phyloP scores from a whole-genome alignment of 2,329 filamentous ascomycete genomes.

The Epichloe bromicola region DNA sequence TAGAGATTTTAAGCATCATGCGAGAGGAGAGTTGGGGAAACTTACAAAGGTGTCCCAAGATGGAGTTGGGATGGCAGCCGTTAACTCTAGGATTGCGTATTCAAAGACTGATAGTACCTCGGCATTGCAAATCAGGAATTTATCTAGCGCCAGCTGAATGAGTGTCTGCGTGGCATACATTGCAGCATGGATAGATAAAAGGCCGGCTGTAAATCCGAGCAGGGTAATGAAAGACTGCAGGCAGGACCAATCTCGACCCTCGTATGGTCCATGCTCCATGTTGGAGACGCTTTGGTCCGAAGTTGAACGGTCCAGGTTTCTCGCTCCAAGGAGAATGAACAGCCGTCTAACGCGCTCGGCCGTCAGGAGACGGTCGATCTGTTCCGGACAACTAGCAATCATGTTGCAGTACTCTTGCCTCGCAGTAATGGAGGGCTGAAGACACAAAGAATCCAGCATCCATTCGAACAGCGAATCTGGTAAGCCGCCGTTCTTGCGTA shows the following conservation, averaged over 20 bases:
- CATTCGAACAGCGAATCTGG: slow-evolving; percentile 55
- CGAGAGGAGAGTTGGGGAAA: slow-evolving; percentile 1
- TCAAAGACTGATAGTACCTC: slow-evolving; percentile 28
- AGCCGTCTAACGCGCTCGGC: slow-evolving; percentile 34
- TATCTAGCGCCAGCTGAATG: slow-evolving; percentile 43
- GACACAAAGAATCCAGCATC: slow-evolving; percentile 47
- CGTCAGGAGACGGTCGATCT: slow-evolving; percentile 32
- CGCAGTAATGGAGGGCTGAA: slow-evolving; percentile 41
- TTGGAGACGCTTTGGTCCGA: slow-evolving; percentile 18
- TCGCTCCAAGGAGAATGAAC: slow-evolving; percentile 46
- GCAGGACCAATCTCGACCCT: slow-evolving; percentile 31
- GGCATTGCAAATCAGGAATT: slow-evolving; percentile 29
- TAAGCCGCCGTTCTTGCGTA: slow-evolving; percentile 23
- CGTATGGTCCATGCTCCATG: slow-evolving; percentile 15
- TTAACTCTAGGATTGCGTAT: slow-evolving; percentile 29
- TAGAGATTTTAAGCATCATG: background rate
- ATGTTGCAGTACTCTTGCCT: slow-evolving; percentile 49
- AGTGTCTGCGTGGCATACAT: slow-evolving; percentile 33
- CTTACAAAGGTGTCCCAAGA: slow-evolving; percentile 32
- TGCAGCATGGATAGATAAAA: slow-evolving; percentile 21
- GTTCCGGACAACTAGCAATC: slow-evolving; percentile 29
- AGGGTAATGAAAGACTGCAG: slow-evolving; percentile 31
- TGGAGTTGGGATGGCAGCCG: slow-evolving; percentile 24
- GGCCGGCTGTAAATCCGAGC: slow-evolving; percentile 23
- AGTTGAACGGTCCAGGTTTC: slow-evolving; percentile 21